Base-by-base conservation (phyloP, 495 filamentous ascomycete genomes). In the Cryomyces minteri region DNA sequence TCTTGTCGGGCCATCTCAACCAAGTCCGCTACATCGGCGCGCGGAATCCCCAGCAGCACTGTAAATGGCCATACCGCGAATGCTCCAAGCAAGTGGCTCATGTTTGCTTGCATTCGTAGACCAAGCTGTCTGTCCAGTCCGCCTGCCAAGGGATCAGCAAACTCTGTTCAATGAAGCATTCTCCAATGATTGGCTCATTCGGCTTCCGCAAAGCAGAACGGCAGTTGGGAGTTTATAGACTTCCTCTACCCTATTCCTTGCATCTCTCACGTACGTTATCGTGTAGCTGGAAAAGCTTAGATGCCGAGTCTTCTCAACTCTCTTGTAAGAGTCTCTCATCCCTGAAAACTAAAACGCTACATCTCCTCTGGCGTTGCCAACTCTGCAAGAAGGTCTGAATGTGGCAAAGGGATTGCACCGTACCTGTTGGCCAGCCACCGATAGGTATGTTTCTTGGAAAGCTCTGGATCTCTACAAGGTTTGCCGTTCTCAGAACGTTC, bases 11-110 rank as follows among this genome's bases (percentile, higher is more conserved):
- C 56, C n/a, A 39, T 44, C 9, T 53, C 31, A n/a, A 48, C 51
- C 38, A 61, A 45, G 5, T 42, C 34, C 11, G 45, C 31, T 5
- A 57, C 54, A 46, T 57, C 45, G 10, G 51, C 54, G 31, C 32
- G 37, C 5, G 54, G 51, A 51, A 49, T 54, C 4, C 54, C 52
- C 7, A 51, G 42, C 31, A 37, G 37, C 12, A 43, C 46, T 5
- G 56, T 61, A 28, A 61, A 54, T 9, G 53, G 54, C 49, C 51
- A 61, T 8, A 58, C 45, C 0, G 58, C 54, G 18, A 50, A 47
- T 14, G 58, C 58, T 25, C 57, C 51, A 14, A 61, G 51, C 43
- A 58, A 37, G 41, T 51, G 46, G n/a, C 32, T 40, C 4, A 61
- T 33, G 45, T 57, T 54, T 7, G 43, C 48, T 4, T 54, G 36